A percentile compares a stretch with the other conserved stretches of the same genome.
phyloP scores from a whole-genome alignment of 352 stramenopile genomes.

The Globisporangium polare region DNA sequence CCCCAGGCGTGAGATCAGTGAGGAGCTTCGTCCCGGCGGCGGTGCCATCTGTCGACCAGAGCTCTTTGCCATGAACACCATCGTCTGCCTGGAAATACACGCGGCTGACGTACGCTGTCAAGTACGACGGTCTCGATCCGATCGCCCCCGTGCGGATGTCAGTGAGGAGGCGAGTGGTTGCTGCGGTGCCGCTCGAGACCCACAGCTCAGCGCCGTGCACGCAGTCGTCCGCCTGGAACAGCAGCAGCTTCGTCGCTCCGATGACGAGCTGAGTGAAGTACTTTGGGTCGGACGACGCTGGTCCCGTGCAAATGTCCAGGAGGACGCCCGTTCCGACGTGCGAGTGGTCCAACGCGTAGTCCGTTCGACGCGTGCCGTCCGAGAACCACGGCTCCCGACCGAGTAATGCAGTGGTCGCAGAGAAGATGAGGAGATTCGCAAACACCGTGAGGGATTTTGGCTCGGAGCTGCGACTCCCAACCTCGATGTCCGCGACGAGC shows the following conservation, averaged over 20 bases:
- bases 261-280: constrained; percentile 33
- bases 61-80: constrained; percentile 60
- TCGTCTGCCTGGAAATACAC: constrained; percentile 86
- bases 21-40: constrained; percentile 44
- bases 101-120: constrained; percentile 38
- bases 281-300: constrained; percentile 43
- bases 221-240: constrained; percentile 87
- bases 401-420: constrained; percentile 28
- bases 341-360: constrained; percentile 27
- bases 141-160: constrained; percentile 47
- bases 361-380: constrained; percentile 29
- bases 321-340: constrained; percentile 40
- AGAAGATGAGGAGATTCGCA: constrained; percentile 45
- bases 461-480: constrained; percentile 32
- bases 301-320: constrained; percentile 50
- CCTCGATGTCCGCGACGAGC: constrained; percentile 54
- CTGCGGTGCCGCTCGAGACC: constrained; percentile 48
- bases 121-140: constrained; percentile 45
- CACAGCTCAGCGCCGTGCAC: constrained; percentile 80
- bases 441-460: constrained; percentile 37
- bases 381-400: constrained; percentile 65
- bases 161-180: constrained; percentile 49
- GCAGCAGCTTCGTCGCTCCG: constrained; percentile 20
- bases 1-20: constrained; percentile 51
- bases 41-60: constrained; percentile 76